phyloP scores from a whole-genome alignment of 1,139 yeast genomes.

The Pneumocystis carinii region DNA sequence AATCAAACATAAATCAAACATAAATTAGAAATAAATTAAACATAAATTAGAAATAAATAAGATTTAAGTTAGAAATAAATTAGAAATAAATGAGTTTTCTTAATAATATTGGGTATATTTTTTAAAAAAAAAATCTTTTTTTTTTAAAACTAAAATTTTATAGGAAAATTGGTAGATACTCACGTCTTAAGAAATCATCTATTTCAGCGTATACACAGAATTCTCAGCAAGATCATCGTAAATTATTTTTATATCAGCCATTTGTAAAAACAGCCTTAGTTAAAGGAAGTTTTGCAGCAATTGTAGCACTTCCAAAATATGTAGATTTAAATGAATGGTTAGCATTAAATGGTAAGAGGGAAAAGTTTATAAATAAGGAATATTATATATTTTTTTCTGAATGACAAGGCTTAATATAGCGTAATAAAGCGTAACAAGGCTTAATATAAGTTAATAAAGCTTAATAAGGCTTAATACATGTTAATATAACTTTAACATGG shows the following conservation, averaged over 20 bases:
- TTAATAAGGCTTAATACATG: no score
- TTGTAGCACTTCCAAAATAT: constrained; percentile 85
- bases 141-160: neutral
- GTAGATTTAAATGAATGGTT: constrained; percentile 94
- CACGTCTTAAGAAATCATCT: constrained; percentile 12
- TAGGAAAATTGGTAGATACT: constrained; percentile 12
- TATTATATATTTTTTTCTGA: neutral
- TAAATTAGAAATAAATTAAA: no score
- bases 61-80: no score
- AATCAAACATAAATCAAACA: no score
- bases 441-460: no score
- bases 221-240: constrained; percentile 26
- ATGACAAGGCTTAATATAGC: no score
- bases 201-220: neutral
- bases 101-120: neutral
- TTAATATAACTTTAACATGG: no score
- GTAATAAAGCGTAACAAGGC: no score
- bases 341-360: constrained; percentile 43
- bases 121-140: neutral
- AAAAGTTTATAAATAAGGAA: neutral
- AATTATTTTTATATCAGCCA: constrained; percentile 71
- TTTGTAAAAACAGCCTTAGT: constrained; percentile 88
- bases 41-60: no score
- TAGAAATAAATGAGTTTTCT: neutral
- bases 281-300: constrained; percentile 93